Percentiles rank a stretch among this genome's conserved stretches.
Conservation (phyloP, 495 filamentous ascomycete genomes). For the Aspergillus olivimuriae region DNA sequence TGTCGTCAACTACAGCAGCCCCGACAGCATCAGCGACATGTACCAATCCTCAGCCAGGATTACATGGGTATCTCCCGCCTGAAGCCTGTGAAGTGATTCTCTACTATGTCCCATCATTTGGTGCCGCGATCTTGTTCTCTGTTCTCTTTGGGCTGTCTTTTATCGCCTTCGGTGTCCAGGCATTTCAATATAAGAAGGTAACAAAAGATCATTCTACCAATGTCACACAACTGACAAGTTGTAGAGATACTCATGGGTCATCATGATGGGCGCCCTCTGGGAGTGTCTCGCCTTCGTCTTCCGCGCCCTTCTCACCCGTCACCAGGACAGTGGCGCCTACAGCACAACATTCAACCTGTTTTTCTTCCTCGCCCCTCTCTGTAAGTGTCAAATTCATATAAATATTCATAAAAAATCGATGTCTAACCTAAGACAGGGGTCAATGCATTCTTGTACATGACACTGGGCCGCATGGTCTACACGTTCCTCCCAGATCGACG, state of each 20-base stretch:
- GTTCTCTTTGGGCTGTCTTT: not conserved
- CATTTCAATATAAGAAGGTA: not conserved
- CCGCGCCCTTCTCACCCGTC: conserved; percentile 16
- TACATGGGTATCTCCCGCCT: not conserved
- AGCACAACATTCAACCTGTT: conserved; percentile 15
- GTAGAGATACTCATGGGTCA: conserved; percentile 48
- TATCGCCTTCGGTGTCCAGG: not conserved
- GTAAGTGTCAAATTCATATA: too few species aligned
- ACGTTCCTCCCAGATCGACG: conserved; percentile 46
- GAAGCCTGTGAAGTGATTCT: not conserved
- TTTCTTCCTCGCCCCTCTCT: conserved; percentile 24
- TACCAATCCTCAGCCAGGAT: too few species aligned
- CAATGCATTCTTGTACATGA: conserved; percentile 67
- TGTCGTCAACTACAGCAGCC: too few species aligned
- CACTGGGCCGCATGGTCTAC: conserved; percentile 54
- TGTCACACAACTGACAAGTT: not conserved
- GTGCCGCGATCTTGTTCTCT: not conserved
- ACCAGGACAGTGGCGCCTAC: conserved; percentile 17
- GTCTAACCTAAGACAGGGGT: conserved; percentile 34
- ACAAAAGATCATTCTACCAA: too few species aligned
- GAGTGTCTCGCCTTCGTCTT: conserved; percentile 39
- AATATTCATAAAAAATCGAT: too few species aligned
- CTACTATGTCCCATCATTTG: not conserved
- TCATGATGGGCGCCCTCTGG: conserved; percentile 44
- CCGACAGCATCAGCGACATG: too few species aligned